A percentile compares a stretch with the other conserved stretches of the same genome.
These are phyloP conservation scores for Piloderma croceum DNA, from an alignment of 768 basidiomycete genomes.

Conservation along the genomic window DNA sequence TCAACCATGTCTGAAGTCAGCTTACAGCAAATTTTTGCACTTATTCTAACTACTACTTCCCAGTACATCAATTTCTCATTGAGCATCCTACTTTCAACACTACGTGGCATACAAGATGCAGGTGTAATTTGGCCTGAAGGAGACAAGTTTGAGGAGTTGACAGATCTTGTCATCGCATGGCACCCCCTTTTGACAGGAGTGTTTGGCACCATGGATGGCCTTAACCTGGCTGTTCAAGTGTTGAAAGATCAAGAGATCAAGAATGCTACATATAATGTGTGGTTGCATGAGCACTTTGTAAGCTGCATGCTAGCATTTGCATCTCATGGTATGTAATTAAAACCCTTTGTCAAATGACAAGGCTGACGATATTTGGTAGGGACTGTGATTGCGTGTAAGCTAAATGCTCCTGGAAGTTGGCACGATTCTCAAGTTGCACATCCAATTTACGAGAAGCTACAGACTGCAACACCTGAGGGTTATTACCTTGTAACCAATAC, in stretches of 20 bases:
- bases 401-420: slow-evolving; percentile 45
- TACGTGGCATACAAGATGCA: slow-evolving; percentile 25
- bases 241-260: slow-evolving; percentile 36
- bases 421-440: slow-evolving; percentile 40
- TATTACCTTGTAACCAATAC: slow-evolving; percentile 42
- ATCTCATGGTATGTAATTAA: slow-evolving; percentile 21
- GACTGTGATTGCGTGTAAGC: slow-evolving; percentile 25
- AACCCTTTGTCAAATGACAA: not conserved
- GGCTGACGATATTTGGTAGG: slow-evolving; percentile 19
- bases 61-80: slow-evolving; percentile 32
- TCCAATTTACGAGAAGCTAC: slow-evolving; percentile 33
- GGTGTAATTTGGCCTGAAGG: slow-evolving; percentile 22
- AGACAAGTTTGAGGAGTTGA: slow-evolving; percentile 24
- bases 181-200: slow-evolving; percentile 31
- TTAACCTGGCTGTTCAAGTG: slow-evolving; percentile 32
- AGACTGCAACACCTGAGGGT: slow-evolving; percentile 29
- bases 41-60: slow-evolving; percentile 32
- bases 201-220: slow-evolving; percentile 38
- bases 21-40: slow-evolving; percentile 38
- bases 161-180: slow-evolving; percentile 20
- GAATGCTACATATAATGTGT: slow-evolving; percentile 44
- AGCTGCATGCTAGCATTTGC: slow-evolving; percentile 35
- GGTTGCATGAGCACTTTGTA: slow-evolving; percentile 35
- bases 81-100: slow-evolving; percentile 24
- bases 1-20: slow-evolving; percentile 35